Evolutionary conservation across 495 filamentous ascomycete genomes (phyloP), one percentile per base, ranked within the genome.

Genomic region (Penicillium pulvis): DNA sequence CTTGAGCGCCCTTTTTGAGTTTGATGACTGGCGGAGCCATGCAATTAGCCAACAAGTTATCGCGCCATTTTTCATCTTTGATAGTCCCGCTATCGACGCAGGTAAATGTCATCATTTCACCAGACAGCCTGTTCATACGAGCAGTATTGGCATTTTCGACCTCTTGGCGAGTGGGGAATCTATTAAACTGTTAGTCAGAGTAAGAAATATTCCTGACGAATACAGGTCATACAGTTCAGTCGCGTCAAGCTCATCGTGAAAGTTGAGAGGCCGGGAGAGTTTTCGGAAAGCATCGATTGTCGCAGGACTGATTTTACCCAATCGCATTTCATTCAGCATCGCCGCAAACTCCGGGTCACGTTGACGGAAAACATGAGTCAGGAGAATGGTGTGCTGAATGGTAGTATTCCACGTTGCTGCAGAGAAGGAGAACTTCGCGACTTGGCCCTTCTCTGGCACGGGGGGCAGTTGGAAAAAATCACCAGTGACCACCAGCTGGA

Each of bases 391-490:
- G 67, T 98, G 95, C 64, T 95, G 87, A 51, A 98, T 93, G 10
- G 89, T 87, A 17, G 92, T 94, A 59, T 81, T 88, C 94, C 94
- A 98, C 0, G 91, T 93, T 4, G 83, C 84, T 8, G 93, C 93
- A 59, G 95, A 89, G 65, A 98, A 98, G 1, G 92, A 87, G 71
- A 98, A 98, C 68, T 90, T 96, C 43, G 86, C 82, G 14, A 87
- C 79, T 45, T 83, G 83, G 51, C 81, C 79, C 8, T 66, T 62
- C 6, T 96, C 92, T 5, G 94, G 92, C 2, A 98, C 94, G 2
- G 94, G 94, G 5, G 94, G 94, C 14, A 98, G 71, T 72, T 98
- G 94, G 72, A 98, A 98, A 72, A 98, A 98, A 68, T 98, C 94
- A 3, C 94, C 94, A 0, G 95, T 98, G 48, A 98, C 90, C 43